Evolutionary conservation across 106 monocot species (phyloP).

Genomic region (Dioscorea dumetorum): DNA sequence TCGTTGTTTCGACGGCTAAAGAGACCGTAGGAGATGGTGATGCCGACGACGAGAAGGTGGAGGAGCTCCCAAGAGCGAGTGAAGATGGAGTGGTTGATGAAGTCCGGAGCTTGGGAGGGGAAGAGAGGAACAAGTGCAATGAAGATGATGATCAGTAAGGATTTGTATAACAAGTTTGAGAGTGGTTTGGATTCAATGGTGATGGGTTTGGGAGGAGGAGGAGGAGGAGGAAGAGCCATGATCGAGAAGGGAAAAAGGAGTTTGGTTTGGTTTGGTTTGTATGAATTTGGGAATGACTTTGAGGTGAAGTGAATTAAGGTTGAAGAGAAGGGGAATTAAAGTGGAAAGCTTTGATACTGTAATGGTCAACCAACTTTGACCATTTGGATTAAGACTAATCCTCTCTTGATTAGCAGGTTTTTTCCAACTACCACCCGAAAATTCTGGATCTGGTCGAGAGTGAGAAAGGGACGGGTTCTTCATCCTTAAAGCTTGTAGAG

Average conservation of each 20-base stretch:
- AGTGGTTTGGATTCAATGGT: conserved; percentile 4
- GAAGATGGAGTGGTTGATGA: conserved; percentile 38
- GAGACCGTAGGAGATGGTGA: conserved; percentile 81
- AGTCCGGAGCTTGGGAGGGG: conserved; percentile 57
- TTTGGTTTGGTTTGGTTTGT: no score
- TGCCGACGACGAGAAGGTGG: conserved; percentile 76
- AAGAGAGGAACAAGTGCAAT: conserved; percentile 44
- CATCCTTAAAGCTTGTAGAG: no score
- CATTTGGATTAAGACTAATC: no score
- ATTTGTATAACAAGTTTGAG: conserved; percentile 36
- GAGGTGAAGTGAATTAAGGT: neutral
- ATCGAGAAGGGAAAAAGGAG: no score
- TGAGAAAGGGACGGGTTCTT: no score
- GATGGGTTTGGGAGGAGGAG: conserved; percentile 1
- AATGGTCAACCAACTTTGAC: no score
- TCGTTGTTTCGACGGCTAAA: conserved; percentile 62
- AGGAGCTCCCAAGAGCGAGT: conserved; percentile 66
- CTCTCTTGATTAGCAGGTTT: no score
- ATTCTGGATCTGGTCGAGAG: no score
- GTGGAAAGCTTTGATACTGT: no score
- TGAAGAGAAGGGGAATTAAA: no score
- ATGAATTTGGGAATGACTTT: neutral
- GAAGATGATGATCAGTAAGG: conserved; percentile 32
- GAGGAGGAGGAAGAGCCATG: neutral
- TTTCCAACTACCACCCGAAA: no score